These are phyloP conservation scores for Trichoderma endophyticum DNA, from an alignment of 2,329 filamentous ascomycete genomes.

Conservation along the genomic window DNA sequence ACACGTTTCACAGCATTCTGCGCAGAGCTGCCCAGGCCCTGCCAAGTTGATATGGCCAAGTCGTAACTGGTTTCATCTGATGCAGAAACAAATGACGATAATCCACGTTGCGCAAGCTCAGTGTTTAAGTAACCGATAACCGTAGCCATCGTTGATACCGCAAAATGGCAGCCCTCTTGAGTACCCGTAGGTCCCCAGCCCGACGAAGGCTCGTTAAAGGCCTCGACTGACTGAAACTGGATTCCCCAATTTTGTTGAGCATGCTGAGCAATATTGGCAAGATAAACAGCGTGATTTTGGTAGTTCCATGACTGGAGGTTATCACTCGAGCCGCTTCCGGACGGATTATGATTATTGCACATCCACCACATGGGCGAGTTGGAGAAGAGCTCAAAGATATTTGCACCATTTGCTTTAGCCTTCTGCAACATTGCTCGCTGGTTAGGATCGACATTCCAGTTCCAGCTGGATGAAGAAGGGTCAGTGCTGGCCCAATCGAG, in stretches of 20 bases:
- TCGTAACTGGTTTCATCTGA: slow-evolving; percentile 1
- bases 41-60: background rate
- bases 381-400: slow-evolving; percentile 1
- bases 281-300: background rate
- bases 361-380: background rate
- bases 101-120: background rate
- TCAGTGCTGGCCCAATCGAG: slow-evolving; percentile 6
- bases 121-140: background rate
- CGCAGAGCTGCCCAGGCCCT: background rate
- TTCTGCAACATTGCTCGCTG: slow-evolving; percentile 1
- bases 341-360: background rate
- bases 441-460: background rate
- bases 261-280: slow-evolving; percentile 5
- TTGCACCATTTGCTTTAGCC: background rate
- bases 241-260: slow-evolving; percentile 2
- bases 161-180: slow-evolving; percentile 9
- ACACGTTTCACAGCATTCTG: background rate
- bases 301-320: slow-evolving; percentile 4
- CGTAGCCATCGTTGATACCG: background rate
- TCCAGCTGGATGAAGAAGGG: slow-evolving; percentile 2
- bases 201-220: slow-evolving; percentile 4
- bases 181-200: background rate
- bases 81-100: slow-evolving; percentile 1
- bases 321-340: background rate
- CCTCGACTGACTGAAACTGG: slow-evolving; percentile 6